Evolutionary conservation across 208 protist genomes (phyloP).

Genomic region (Crithidia mellificae): DNA sequence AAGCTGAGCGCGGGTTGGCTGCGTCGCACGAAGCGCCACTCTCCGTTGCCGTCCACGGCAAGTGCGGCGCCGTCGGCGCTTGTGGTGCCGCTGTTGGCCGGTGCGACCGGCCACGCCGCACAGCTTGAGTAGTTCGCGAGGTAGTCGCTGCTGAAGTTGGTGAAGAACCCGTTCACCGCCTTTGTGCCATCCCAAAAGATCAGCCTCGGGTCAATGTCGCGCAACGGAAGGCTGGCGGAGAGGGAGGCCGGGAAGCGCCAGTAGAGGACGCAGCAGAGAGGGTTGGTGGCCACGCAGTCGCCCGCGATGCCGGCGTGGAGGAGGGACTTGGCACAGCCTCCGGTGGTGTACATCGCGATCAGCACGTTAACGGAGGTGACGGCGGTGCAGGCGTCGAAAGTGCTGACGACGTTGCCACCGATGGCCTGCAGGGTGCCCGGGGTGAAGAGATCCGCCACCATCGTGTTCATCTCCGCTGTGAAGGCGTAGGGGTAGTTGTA

Average conservation of each 20-base stretch:
- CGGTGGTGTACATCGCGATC: background rate
- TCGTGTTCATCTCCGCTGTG: conserved; percentile 33
- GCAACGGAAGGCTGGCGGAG: conserved; percentile 3
- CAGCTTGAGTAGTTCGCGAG: conserved; percentile 7
- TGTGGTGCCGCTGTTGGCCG: background rate
- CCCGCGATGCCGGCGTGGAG: conserved; percentile 28
- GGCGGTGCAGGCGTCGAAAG: background rate
- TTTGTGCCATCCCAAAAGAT: conserved; percentile 36
- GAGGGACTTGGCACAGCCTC: conserved; percentile 23
- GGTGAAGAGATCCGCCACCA: conserved; percentile 15
- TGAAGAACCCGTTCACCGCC: conserved; percentile 35
- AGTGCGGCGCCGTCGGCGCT: conserved; percentile 10
- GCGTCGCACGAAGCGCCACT: conserved; percentile 28
- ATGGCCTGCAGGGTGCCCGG: background rate
- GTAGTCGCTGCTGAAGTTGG: conserved; percentile 31
- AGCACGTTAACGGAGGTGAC: background rate
- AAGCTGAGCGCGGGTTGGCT: conserved; percentile 6
- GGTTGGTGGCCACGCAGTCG: conserved; percentile 26
- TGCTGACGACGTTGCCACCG: background rate
- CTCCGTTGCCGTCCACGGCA: conserved; percentile 20
- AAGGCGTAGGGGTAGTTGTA: conserved; percentile 32
- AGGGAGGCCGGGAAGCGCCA: conserved; percentile 33
- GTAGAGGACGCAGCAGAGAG: conserved; percentile 36
- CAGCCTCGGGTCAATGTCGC: conserved; percentile 23
- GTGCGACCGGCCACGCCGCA: background rate